Base-by-base conservation (phyloP, 2,329 filamentous ascomycete species). In the Pezicula radicicola region DNA sequence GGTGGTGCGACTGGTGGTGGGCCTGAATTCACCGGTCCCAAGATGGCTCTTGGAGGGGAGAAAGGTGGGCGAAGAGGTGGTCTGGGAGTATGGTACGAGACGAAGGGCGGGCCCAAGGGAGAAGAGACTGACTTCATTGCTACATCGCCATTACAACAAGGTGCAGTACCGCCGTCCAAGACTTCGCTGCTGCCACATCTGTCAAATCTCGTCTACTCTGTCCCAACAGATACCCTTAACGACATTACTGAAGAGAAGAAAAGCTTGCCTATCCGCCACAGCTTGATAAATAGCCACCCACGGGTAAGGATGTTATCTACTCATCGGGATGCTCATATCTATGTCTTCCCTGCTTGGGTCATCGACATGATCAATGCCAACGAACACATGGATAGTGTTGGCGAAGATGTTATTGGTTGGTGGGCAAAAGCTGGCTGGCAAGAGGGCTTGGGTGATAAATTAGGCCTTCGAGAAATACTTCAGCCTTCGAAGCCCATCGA, bases 401-500 rank as follows among this genome's bases (percentile, higher is more conserved):
- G 88, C 30, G 93, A 97, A 68, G 93, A 97, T 64, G 84, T 97
- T 6, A 76, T 97, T 15, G 91, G 92, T 6, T 96, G 90, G 88
- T 96, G 92, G 91, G 90, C 92, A 33, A 97, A 97, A 68, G 85
- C 93, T 1, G 85, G 85, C 50, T 99, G 94, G 94, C 92, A 97
- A 69, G 76, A 81, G 3, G 89, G 90, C 0, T 75, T 97, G 3
- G 83, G 81, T 1, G 83, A 88, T 48, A 97, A 96, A 69, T 77
- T 97, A 7, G 81, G 85, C 1, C 73, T 96, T 48, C 74, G 81
- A 46, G 77, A 86, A 42, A 80, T 93, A 4, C 76, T 94, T 46
- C 75, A 79, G 13, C 74, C 66, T 52, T 67, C 67, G 48, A 59
- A 68, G 8, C 64, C 70, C 1, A 69, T 70, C 13, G 68, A 72